These are phyloP conservation scores for Aegilops tauschii DNA, from an alignment of 176 grass and related monocot species.

Conservation along the genomic window DNA sequence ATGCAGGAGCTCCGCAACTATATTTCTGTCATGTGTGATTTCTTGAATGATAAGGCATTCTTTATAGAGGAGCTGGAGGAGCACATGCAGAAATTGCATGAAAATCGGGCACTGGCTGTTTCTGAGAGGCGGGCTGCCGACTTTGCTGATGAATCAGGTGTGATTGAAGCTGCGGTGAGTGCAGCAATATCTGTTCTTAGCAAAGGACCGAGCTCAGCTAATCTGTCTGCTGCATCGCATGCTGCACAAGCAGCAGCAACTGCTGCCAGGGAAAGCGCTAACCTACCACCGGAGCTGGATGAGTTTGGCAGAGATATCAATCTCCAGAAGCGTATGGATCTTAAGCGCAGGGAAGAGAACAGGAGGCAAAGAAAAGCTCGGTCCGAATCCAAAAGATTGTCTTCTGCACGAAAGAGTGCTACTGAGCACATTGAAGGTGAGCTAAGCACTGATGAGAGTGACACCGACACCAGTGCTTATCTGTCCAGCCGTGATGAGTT, in stretches of 20 bases:
- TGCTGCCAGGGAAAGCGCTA: constrained; percentile 63
- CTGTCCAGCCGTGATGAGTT: constrained; percentile 72
- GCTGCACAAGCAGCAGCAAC: constrained; percentile 67
- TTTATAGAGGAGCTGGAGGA: constrained; percentile 93
- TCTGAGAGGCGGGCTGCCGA: constrained; percentile 70
- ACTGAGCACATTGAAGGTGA: constrained; percentile 73
- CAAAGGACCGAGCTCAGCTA: constrained; percentile 60
- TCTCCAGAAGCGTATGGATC: constrained; percentile 68
- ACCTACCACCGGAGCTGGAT: constrained; percentile 70
- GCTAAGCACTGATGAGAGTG: constrained; percentile 97
- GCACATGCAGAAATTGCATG: constrained; percentile 80
- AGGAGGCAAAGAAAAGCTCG: constrained; percentile 57
- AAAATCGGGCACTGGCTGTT: constrained; percentile 61
- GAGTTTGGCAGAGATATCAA: constrained; percentile 93
- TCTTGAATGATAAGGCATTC: constrained; percentile 91
- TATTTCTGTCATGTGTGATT: constrained; percentile 89
- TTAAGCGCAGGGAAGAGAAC: constrained; percentile 65
- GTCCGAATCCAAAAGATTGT: constrained; percentile 67
- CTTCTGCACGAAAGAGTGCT: constrained; percentile 42
- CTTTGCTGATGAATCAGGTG: constrained; percentile 62
- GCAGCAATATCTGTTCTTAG: constrained; percentile 75
- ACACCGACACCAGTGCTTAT: constrained; percentile 78
- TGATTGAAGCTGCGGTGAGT: constrained; percentile 74
- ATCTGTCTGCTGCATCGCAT: constrained; percentile 65
- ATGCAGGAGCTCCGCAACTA: constrained; percentile 89